Evolutionary conservation across 176 grass and related monocot species (phyloP), one percentile per base, ranked within the genome.

Genomic region (Zizania latifolia): DNA sequence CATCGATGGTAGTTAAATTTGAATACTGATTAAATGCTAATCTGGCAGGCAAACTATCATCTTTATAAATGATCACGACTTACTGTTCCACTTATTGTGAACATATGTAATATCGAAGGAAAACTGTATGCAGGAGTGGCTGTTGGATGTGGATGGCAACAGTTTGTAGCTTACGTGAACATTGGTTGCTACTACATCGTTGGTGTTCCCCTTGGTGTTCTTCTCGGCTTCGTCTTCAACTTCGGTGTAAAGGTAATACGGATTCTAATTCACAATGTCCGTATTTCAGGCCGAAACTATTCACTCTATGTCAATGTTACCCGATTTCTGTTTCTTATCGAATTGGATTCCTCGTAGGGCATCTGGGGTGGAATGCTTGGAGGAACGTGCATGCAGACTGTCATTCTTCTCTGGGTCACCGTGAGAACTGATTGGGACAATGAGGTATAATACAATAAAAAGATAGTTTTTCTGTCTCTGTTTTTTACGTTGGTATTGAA

Each of bases 101-200:
- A 36, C n/a, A 68, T 32, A 19, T 82, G 68, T 74, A 67, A 67
- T 30, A 50, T 24, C 4, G 5, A 64, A 63, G 6, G 46, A 68
- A 11, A 75, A 43, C 11, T 55, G 32, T 45, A 55, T 19, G 41
- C 61, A 93, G 93, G 93, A 72, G 93, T 97, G 29, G 93, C 93
- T 32, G 93, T 97, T 78, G 93, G 93, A 15, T 97, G 93, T 84
- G 93, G 93, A 46, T 97, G 93, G 90, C 93, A 97, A 86, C 67
- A 89, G 28, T 93, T 97, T 41, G 93, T 97, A 57, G 93, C 93
- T 31, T 97, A 97, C 16, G 93, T 97, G 22, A 97, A 97, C 75
- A 83, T 97, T 6, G 87, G 90, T 15, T 97, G 90, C 48, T 97
- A 97, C 62, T 97, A 97, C 51, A 68, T 97, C 6, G 72, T 97